Evolutionary conservation across 148 eudicot genomes (phyloP).

Genomic region (Nepenthes gracilis): DNA sequence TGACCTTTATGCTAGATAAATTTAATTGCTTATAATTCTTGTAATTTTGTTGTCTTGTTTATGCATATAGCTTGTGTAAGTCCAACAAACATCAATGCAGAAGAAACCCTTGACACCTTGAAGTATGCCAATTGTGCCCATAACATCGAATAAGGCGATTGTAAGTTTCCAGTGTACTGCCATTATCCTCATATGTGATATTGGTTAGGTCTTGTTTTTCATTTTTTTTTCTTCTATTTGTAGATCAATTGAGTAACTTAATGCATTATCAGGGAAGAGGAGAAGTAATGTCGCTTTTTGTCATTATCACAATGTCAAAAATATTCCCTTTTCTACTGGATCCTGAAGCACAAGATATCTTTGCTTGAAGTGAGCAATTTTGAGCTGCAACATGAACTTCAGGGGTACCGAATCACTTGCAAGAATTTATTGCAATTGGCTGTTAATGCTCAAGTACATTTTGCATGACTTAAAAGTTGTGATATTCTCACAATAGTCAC

Average conservation of each 20-base stretch:
- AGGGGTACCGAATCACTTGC: conserved; percentile 48
- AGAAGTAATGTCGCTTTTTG: background rate
- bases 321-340: conserved; percentile 23
- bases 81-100: conserved; percentile 94
- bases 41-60: conserved; percentile 3
- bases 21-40: background rate
- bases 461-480: background rate
- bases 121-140: conserved; percentile 99
- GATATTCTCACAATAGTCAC: background rate
- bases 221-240: conserved; percentile 6
- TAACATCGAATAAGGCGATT: conserved; percentile 93
- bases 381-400: conserved; percentile 66
- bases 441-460: conserved; percentile 81
- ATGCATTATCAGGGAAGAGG: conserved; percentile 24
- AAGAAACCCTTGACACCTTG: conserved; percentile 93
- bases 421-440: conserved; percentile 71
- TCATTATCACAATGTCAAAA: background rate
- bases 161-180: conserved; percentile 30
- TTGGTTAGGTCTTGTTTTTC: background rate
- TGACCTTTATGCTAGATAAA: background rate
- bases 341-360: conserved; percentile 77
- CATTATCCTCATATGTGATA: background rate
- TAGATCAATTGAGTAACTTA: conserved; percentile 91
- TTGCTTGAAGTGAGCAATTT: conserved; percentile 83
- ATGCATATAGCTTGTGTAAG: conserved; percentile 70